Base-by-base conservation (phyloP, 2,329 filamentous ascomycete genomes). In the Cladosporium sp. region DNA sequence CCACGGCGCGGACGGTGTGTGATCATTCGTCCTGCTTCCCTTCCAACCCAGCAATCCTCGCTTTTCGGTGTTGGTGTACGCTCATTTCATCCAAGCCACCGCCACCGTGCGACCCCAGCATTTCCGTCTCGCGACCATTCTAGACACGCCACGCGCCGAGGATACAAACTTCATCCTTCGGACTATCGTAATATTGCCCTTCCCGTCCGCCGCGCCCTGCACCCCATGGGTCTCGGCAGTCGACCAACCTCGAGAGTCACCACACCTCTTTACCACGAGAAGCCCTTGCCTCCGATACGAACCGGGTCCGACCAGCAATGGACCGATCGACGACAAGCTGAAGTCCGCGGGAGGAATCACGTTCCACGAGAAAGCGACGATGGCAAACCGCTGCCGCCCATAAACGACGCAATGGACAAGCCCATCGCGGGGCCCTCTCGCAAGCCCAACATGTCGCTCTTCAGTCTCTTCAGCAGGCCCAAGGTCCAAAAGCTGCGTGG, bases 391-490 rank as follows among this genome's bases (percentile, higher is more conserved):
- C 38, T 43, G 9, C 43, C 50, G 11, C 31, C 37, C 9, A 43
- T 41, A 28, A 46, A 32, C 43, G 32, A 46, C 28, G 22, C 35
- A 14, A 19, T n/a, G 16, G 41, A 53, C 38, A 33, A 14, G 8
- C 50, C 42, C 4, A 19, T 46, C 11, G 40, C 40, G 22, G 38
- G 43, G 5, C 45, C 32, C 10, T 51, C 54, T 33, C 58, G 55
- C 11, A 49, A 58, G 9, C 56, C 62, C 14, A 75, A 69, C 52
- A 73, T 77, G 70, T 76, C 74, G 31, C 61, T 77, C 9, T 77
- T 77, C 66, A 72, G 66, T 52, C 67, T 78, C 11, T 78, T 78
- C 66, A 75, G 71, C 61, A 68, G 67, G 52, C 74, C 75, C 18
- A 77, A 75, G 59, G 73, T 76, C 28, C 74, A 78, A 58, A 72